Conservation (phyloP, 2,329 filamentous ascomycete genomes). For the Aspergillus clavatus region DNA sequence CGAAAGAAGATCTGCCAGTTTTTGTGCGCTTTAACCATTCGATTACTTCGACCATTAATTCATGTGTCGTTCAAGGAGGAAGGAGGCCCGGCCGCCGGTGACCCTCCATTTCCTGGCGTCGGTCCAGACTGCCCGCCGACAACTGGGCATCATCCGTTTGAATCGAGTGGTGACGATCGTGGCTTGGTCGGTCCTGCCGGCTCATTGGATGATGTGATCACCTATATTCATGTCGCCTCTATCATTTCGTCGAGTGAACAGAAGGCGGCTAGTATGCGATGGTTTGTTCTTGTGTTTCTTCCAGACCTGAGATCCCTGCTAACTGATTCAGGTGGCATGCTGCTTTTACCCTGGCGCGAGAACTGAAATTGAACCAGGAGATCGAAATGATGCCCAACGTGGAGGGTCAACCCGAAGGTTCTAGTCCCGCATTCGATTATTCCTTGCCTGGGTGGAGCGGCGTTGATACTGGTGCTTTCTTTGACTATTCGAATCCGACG, state of each 20-base stretch:
- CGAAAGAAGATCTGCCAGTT: conserved; percentile 83
- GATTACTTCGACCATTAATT: conserved; percentile 77
- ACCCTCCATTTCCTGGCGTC: conserved; percentile 53
- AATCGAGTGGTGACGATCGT: conserved; percentile 54
- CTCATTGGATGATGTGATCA: conserved; percentile 80
- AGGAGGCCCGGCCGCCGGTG: conserved; percentile 38
- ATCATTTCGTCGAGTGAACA: conserved; percentile 92
- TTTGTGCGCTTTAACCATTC: conserved; percentile 78
- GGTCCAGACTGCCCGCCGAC: conserved; percentile 73
- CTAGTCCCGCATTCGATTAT: conserved; percentile 32
- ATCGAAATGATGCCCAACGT: conserved; percentile 44
- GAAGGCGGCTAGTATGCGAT: conserved; percentile 86
- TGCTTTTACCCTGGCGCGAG: conserved; percentile 82
- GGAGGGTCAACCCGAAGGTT: conserved; percentile 27
- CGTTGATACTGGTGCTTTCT: conserved; percentile 50
- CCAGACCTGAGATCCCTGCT: conserved; percentile 4
- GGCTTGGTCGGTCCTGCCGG: conserved; percentile 54
- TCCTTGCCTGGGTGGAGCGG: conserved; percentile 27
- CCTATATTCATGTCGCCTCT: conserved; percentile 86
- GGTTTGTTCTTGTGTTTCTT: conserved; percentile 42
- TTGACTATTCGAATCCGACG: conserved; percentile 38
- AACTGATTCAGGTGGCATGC: conserved; percentile 64
- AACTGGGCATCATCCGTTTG: conserved; percentile 50
- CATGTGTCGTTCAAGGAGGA: conserved; percentile 60
- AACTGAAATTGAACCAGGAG: conserved; percentile 82